Conservation (phyloP, 495 filamentous ascomycete genomes). For the Aspergillus avenaceus region DNA sequence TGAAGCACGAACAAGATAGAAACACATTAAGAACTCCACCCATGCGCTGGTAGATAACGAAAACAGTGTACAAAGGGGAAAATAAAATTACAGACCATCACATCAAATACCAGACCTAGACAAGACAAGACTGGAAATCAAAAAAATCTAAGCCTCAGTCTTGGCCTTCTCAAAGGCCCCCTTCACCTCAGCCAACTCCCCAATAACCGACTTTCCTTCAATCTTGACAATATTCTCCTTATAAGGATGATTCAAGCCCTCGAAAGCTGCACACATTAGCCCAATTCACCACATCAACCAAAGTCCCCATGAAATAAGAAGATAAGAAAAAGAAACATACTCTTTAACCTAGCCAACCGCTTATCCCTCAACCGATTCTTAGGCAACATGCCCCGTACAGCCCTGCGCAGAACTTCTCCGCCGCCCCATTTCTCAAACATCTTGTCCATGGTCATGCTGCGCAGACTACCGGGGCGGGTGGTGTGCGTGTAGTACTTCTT, state of each 20-base stretch:
- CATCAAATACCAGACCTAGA: slow-evolving; percentile 16
- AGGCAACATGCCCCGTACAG: slow-evolving; percentile 93
- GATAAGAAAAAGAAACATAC: slow-evolving; percentile 40
- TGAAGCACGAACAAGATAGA: slow-evolving; percentile 17
- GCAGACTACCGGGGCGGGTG: slow-evolving; percentile 81
- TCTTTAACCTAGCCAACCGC: slow-evolving; percentile 83
- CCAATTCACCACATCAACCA: neutral
- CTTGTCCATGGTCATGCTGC: slow-evolving; percentile 87
- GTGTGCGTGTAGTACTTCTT: slow-evolving; percentile 95
- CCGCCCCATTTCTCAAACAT: slow-evolving; percentile 94
- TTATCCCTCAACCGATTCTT: slow-evolving; percentile 91
- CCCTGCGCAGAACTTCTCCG: slow-evolving; percentile 85
- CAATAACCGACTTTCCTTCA: slow-evolving; percentile 43
- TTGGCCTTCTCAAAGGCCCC: slow-evolving; percentile 44
- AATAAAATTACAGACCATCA: slow-evolving; percentile 7
- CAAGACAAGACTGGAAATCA: slow-evolving; percentile 7
- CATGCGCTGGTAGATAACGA: slow-evolving; percentile 44
- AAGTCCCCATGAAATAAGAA: neutral
- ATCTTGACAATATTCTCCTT: slow-evolving; percentile 81
- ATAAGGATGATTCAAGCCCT: slow-evolving; percentile 86
- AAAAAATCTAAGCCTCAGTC: slow-evolving; percentile 14
- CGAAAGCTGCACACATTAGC: slow-evolving; percentile 60
- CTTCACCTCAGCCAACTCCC: slow-evolving; percentile 42
- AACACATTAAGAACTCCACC: slow-evolving; percentile 39
- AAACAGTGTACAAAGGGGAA: slow-evolving; percentile 25